These are phyloP conservation scores for Babesia microti DNA, from an alignment of 169 alveolate genomes.

Conservation along the genomic window DNA sequence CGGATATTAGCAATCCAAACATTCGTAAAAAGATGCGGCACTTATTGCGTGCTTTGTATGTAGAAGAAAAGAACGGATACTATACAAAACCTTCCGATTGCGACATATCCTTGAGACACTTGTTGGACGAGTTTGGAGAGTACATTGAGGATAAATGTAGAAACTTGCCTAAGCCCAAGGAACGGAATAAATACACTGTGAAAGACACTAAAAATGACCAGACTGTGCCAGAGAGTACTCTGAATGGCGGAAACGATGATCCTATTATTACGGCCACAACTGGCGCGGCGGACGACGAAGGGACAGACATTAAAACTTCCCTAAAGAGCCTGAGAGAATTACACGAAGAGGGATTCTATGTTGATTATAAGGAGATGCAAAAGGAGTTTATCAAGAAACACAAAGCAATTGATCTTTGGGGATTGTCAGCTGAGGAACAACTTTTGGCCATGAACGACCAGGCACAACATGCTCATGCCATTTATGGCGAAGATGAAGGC, in stretches of 20 bases:
- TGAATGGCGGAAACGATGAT: background rate
- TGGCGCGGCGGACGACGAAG: constrained; percentile 2
- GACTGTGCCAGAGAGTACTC: constrained; percentile 4
- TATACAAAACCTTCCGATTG: constrained; percentile 56
- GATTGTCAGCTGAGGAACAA: constrained; percentile 59
- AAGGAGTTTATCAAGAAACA: constrained; percentile 54
- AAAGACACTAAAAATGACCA: constrained; percentile 8
- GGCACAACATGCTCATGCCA: background rate
- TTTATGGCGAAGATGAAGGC: too few species aligned
- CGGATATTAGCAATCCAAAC: constrained; percentile 27
- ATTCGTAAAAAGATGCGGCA: constrained; percentile 61
- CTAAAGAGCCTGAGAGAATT: constrained; percentile 56
- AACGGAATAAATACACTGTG: constrained; percentile 9
- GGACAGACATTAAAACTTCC: constrained; percentile 7
- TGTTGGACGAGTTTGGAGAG: constrained; percentile 37
- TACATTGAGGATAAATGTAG: constrained; percentile 48
- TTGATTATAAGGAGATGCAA: constrained; percentile 46
- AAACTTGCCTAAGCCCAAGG: constrained; percentile 32
- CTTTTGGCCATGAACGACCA: constrained; percentile 1
- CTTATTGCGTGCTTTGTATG: constrained; percentile 50
- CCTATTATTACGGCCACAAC: background rate
- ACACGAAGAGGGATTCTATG: constrained; percentile 66
- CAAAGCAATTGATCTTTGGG: constrained; percentile 58
- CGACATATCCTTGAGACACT: constrained; percentile 41
- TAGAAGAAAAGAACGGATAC: constrained; percentile 27